These are phyloP conservation scores for Citrus mangshanensis DNA, from an alignment of 345 rosid species.

Conservation along the genomic window DNA sequence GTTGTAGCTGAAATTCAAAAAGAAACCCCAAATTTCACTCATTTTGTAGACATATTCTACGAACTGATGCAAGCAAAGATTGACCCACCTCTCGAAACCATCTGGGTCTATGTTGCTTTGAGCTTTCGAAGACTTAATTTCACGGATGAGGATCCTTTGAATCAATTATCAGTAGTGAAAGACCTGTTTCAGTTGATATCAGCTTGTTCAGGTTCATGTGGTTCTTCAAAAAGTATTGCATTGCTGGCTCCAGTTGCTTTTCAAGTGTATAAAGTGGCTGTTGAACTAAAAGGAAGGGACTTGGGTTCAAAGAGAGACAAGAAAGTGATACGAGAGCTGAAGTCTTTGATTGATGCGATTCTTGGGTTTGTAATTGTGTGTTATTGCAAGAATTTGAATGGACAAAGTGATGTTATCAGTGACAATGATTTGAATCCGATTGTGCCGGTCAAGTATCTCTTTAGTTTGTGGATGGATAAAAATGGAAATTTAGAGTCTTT, in stretches of 20 bases:
- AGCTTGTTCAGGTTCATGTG: slow-evolving; percentile 35
- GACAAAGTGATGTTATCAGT: slow-evolving; percentile 10
- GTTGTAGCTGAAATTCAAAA: slow-evolving; percentile 32
- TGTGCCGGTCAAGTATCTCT: slow-evolving; percentile 34
- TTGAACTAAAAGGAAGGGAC: slow-evolving; percentile 27
- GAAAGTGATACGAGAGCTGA: slow-evolving; percentile 28
- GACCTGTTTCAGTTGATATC: slow-evolving; percentile 44
- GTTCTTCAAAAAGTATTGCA: slow-evolving; percentile 37
- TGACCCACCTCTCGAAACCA: slow-evolving; percentile 55
- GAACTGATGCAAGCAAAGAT: slow-evolving; percentile 42
- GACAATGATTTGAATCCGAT: slow-evolving; percentile 12
- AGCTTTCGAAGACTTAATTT: slow-evolving; percentile 21
- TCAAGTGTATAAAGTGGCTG: slow-evolving; percentile 27
- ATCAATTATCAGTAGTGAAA: slow-evolving; percentile 24
- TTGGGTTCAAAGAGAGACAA: slow-evolving; percentile 32
- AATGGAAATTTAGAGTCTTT: slow-evolving; percentile 25
- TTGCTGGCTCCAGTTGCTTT: slow-evolving; percentile 52
- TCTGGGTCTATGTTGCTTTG: slow-evolving; percentile 53
- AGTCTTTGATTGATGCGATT: slow-evolving; percentile 39
- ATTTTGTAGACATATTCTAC: slow-evolving; percentile 28
- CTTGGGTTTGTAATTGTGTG: slow-evolving; percentile 45
- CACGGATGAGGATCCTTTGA: slow-evolving; percentile 22
- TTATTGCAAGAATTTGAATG: slow-evolving; percentile 23
- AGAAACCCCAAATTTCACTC: slow-evolving; percentile 29
- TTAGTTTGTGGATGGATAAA: slow-evolving; percentile 36